Conservation (phyloP, 2,329 filamentous ascomycete genomes). For the Daldinia eschscholtzii region DNA sequence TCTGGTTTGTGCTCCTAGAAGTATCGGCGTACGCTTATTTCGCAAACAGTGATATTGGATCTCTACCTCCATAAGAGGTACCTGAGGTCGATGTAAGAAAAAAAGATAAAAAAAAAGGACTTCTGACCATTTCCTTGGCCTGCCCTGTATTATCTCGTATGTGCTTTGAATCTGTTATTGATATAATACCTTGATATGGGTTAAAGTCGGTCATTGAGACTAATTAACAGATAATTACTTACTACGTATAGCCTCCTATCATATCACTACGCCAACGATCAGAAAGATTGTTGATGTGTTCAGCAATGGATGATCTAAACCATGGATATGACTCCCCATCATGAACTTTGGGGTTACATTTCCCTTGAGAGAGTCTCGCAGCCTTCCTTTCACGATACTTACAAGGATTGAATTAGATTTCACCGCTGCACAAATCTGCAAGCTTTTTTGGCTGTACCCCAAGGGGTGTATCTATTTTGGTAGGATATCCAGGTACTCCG, state of each 20-base stretch:
- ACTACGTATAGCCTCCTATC: neutral
- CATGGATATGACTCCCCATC: neutral
- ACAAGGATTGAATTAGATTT: neutral
- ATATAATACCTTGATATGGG: neutral
- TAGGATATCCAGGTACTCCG: no score
- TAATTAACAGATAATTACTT: no score
- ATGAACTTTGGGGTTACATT: neutral
- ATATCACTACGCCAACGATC: neutral
- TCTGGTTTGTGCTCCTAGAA: no score
- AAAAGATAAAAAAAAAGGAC: neutral
- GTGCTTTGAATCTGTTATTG: neutral
- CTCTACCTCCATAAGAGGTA: no score
- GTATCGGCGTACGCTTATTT: no score
- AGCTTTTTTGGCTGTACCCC: slow-evolving; percentile 12
- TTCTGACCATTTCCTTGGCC: neutral
- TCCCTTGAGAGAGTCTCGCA: neutral
- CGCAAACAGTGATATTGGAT: no score
- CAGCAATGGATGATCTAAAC: neutral
- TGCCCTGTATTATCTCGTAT: neutral
- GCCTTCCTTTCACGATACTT: neutral
- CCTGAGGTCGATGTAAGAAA: neutral
- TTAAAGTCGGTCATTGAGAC: no score
- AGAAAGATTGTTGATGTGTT: neutral
- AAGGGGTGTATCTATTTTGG: neutral
- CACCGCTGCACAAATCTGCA: neutral